phyloP scores from a whole-genome alignment of 192 early-diverging fungal genomes.

The Bifiguratus adelaidae region DNA sequence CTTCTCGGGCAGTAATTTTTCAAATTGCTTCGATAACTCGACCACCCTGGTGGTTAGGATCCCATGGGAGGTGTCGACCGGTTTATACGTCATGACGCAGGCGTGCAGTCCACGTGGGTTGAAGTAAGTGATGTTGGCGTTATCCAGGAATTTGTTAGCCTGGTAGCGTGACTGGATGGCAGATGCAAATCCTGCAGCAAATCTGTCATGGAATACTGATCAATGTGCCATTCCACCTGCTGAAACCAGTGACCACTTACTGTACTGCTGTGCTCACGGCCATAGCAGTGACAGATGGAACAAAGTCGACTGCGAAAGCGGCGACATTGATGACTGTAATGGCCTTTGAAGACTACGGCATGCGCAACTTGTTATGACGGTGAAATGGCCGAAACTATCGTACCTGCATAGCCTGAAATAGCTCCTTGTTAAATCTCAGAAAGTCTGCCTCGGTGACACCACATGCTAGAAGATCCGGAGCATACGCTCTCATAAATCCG shows the following conservation, averaged over 20 bases:
- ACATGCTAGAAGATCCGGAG: neutral
- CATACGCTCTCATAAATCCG: constrained; percentile 1
- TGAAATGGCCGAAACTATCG: neutral
- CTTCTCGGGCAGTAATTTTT: neutral
- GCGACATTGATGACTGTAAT: constrained; percentile 2
- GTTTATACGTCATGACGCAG: neutral
- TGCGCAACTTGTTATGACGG: neutral
- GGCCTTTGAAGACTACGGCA: constrained; percentile 1
- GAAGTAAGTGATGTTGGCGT: constrained; percentile 1
- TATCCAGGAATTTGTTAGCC: neutral
- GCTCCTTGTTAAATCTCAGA: constrained; percentile 1
- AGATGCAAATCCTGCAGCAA: constrained; percentile 1
- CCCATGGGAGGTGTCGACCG: neutral
- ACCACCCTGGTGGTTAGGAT: neutral
- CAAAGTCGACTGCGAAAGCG: constrained; percentile 1
- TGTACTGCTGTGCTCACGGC: constrained; percentile 1
- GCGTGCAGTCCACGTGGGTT: constrained; percentile 2
- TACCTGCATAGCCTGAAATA: constrained; percentile 1
- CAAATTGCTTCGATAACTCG: constrained; percentile 1
- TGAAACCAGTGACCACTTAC: constrained; percentile 2
- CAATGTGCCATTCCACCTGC: too few species aligned
- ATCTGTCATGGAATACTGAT: neutral
- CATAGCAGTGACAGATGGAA: constrained; percentile 1
- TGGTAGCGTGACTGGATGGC: neutral
- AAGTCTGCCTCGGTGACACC: neutral